Evolutionary conservation across 169 alveolate genomes (phyloP).

Genomic region (Cytauxzoon felis): DNA sequence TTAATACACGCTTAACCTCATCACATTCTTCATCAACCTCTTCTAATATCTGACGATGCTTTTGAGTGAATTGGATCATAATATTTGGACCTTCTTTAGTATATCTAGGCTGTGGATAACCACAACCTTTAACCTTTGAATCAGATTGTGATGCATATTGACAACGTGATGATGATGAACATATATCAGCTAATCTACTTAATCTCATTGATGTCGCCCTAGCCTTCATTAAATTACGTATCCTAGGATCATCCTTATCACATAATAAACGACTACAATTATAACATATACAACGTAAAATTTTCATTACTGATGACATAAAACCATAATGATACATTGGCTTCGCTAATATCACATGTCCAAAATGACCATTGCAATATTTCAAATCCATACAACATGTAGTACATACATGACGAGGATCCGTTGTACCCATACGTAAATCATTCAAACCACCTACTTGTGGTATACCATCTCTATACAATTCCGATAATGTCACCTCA

Average conservation of each 20-base stretch:
- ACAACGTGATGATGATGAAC: conserved; percentile 63
- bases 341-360: conserved; percentile 92
- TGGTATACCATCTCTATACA: conserved; percentile 88
- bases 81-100: conserved; percentile 85
- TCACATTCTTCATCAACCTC: conserved; percentile 77
- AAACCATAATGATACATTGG: conserved; percentile 95
- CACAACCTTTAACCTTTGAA: conserved; percentile 79
- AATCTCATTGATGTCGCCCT: conserved; percentile 62
- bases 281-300: conserved; percentile 94
- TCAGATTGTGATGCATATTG: conserved; percentile 60
- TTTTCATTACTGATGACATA: conserved; percentile 85
- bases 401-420: conserved; percentile 85
- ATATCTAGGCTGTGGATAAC: conserved; percentile 86
- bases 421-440: conserved; percentile 96
- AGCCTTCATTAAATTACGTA: conserved; percentile 56
- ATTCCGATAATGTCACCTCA: conserved; percentile 82
- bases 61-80: conserved; percentile 75
- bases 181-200: conserved; percentile 58
- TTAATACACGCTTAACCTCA: conserved; percentile 72
- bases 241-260: conserved; percentile 80
- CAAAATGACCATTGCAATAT: conserved; percentile 99
- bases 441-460: conserved; percentile 91
- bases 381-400: conserved; percentile 93
- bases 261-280: conserved; percentile 89
- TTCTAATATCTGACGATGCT: conserved; percentile 70